Percentiles rank a stretch among this genome's conserved stretches.
These are phyloP conservation scores for Didymella pomorum DNA, from an alignment of 2,329 filamentous ascomycete species.

Conservation along the genomic window DNA sequence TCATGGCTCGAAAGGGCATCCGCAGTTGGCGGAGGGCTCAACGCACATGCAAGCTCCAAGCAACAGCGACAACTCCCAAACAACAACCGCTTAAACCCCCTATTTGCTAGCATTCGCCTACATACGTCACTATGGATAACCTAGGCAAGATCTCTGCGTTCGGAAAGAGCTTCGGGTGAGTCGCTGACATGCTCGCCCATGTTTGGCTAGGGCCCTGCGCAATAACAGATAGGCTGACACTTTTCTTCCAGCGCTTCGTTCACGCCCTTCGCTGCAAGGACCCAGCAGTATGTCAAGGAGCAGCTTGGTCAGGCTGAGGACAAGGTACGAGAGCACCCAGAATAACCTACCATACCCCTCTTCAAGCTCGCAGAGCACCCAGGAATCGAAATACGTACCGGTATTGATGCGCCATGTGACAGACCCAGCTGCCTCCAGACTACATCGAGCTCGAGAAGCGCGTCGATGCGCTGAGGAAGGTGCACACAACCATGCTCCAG, in stretches of 20 bases:
- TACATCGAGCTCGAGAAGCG: conserved; percentile 99
- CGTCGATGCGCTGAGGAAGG: conserved; percentile 94
- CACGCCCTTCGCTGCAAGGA: conserved; percentile 91
- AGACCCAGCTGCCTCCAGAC: conserved; percentile 96
- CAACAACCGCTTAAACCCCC: conserved; percentile 16
- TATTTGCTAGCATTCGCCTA: conserved; percentile 1
- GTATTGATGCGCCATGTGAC: conserved; percentile 33
- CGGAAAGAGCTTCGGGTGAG: conserved; percentile 74
- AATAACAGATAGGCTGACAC: conserved; percentile 47
- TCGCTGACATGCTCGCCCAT: conserved; percentile 20
- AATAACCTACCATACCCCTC: background rate
- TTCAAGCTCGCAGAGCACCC: background rate
- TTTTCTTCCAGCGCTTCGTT: conserved; percentile 75
- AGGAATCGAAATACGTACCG: background rate
- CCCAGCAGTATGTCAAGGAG: conserved; percentile 97
- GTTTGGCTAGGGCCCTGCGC: conserved; percentile 17
- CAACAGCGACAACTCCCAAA: conserved; percentile 24
- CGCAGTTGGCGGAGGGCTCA: conserved; percentile 23
- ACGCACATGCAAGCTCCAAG: conserved; percentile 40
- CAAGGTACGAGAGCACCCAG: conserved; percentile 67
- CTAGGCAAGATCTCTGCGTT: conserved; percentile 77
- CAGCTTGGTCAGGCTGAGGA: conserved; percentile 94
- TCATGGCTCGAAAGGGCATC: conserved; percentile 25
- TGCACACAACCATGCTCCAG: conserved; percentile 95
- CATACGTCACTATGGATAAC: conserved; percentile 66